A percentile compares a stretch with the other conserved stretches of the same genome.
phyloP scores from a whole-genome alignment of 2,329 filamentous ascomycete species.

The Lasiodiplodia gonubiensis region DNA sequence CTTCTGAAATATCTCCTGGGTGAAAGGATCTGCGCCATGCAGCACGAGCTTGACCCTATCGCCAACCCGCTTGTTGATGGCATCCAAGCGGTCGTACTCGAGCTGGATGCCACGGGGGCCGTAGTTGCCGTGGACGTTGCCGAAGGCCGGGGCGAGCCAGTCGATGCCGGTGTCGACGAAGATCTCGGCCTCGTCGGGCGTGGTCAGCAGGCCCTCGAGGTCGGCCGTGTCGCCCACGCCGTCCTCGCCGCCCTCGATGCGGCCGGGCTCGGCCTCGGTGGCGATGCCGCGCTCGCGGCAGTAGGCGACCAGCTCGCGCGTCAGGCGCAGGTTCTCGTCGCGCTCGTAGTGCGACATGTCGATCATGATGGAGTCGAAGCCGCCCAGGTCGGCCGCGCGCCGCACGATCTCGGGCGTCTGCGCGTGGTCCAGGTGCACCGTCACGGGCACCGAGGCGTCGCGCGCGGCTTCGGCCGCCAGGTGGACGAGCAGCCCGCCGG shows the following conservation, averaged over 20 bases:
- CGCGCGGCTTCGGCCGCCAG: slow-evolving; percentile 61
- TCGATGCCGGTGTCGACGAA: slow-evolving; percentile 76
- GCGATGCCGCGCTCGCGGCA: slow-evolving; percentile 70
- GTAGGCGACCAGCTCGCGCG: slow-evolving; percentile 65
- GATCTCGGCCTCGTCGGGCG: slow-evolving; percentile 70
- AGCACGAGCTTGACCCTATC: slow-evolving; percentile 59
- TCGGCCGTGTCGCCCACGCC: slow-evolving; percentile 72
- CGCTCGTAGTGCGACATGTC: slow-evolving; percentile 78
- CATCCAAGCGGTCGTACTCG: slow-evolving; percentile 62
- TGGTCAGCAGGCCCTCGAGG: slow-evolving; percentile 68
- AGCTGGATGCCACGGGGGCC: slow-evolving; percentile 50
- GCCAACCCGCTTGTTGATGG: slow-evolving; percentile 57
- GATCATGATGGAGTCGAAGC: slow-evolving; percentile 74
- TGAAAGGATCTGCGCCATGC: slow-evolving; percentile 65
- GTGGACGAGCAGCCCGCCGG: slow-evolving; percentile 55
- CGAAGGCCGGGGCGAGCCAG: slow-evolving; percentile 75
- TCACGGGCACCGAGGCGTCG: slow-evolving; percentile 63
- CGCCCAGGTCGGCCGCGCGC: slow-evolving; percentile 59
- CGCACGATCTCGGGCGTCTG: slow-evolving; percentile 68
- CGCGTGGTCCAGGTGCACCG: slow-evolving; percentile 70
- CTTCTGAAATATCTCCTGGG: slow-evolving; percentile 60
- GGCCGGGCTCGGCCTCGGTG: slow-evolving; percentile 72
- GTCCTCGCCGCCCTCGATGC: slow-evolving; percentile 77
- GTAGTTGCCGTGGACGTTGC: slow-evolving; percentile 66
- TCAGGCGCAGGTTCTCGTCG: slow-evolving; percentile 70